phyloP scores from a whole-genome alignment of 139 green algal species.

The Chlorella sp. region DNA sequence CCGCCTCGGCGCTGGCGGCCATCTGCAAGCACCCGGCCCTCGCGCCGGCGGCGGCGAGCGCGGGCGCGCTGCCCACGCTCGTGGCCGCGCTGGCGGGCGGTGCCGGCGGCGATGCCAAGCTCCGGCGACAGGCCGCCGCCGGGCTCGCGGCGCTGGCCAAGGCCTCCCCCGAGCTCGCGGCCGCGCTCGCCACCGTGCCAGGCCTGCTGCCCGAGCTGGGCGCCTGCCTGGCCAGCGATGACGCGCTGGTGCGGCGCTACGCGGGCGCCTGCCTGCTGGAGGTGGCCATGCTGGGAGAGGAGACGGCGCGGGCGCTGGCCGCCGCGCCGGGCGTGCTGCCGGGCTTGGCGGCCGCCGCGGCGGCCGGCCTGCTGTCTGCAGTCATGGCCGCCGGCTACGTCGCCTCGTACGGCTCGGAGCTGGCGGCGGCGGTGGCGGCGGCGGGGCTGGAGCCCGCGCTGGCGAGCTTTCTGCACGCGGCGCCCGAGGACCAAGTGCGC shows the following conservation, averaged over 20 bases:
- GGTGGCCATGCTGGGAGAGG: neutral
- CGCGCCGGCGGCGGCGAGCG: no score
- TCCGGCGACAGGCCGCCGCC: neutral
- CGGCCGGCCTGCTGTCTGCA: neutral
- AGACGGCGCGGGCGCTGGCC: neutral
- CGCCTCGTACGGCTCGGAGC: neutral
- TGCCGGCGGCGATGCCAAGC: neutral
- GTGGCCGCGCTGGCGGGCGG: neutral
- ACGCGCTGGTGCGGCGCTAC: neutral
- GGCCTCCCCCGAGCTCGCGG: neutral
- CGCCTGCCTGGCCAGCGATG: neutral
- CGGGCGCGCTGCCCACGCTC: neutral
- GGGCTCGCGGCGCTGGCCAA: neutral
- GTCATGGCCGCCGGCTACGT: neutral
- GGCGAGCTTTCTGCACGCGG: neutral
- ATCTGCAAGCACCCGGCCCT: neutral
- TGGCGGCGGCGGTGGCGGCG: neutral
- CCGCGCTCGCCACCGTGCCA: no score
- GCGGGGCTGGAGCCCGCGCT: neutral
- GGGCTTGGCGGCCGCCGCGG: neutral
- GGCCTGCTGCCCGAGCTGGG: no score
- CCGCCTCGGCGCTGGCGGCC: slow-evolving; percentile 6
- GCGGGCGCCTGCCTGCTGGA: neutral
- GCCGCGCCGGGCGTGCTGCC: neutral
- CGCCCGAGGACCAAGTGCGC: slow-evolving; percentile 8